Evolutionary conservation across 768 basidiomycete genomes (phyloP).

Genomic region (Tylopilus subfusipes): DNA sequence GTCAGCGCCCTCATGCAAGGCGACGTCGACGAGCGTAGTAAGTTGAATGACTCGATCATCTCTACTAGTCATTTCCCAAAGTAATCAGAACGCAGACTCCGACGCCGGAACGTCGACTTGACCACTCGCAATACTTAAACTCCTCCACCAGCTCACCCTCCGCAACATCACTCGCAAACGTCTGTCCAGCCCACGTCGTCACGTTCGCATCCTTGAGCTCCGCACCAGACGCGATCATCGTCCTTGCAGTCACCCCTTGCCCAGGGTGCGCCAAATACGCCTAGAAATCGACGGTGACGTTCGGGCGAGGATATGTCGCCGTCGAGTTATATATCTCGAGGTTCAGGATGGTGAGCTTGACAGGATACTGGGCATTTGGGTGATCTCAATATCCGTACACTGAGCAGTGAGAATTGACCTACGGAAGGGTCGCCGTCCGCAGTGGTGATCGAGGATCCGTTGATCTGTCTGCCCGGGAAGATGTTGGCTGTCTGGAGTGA

Average conservation of each 20-base stretch:
- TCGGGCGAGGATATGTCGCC: constrained; percentile 38
- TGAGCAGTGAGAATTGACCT: constrained; percentile 46
- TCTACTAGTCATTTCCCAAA: neutral
- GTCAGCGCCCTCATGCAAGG: constrained; percentile 18
- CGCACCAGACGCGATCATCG: constrained; percentile 46
- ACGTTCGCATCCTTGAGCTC: constrained; percentile 42
- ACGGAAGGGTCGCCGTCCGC: constrained; percentile 44
- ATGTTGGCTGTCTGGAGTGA: constrained; percentile 45
- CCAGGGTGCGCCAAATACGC: constrained; percentile 32
- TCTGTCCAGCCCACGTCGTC: constrained; percentile 52
- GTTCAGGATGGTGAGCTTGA: constrained; percentile 48
- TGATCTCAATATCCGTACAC: constrained; percentile 51
- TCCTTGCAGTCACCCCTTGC: constrained; percentile 35
- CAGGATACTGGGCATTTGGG: constrained; percentile 30
- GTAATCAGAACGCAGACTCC: constrained; percentile 37
- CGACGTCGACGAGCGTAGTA: neutral
- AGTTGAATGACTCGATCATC: no score
- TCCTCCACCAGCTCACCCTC: constrained; percentile 40
- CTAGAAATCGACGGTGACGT: constrained; percentile 45
- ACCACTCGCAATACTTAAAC: constrained; percentile 31
- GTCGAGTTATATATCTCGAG: constrained; percentile 51
- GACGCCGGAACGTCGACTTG: constrained; percentile 37
- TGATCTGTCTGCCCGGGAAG: constrained; percentile 48
- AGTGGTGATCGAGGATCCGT: constrained; percentile 52
- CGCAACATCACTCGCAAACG: constrained; percentile 38